phyloP scores from a whole-genome alignment of 2,329 filamentous ascomycete genomes.

The Apiospora arundinis region DNA sequence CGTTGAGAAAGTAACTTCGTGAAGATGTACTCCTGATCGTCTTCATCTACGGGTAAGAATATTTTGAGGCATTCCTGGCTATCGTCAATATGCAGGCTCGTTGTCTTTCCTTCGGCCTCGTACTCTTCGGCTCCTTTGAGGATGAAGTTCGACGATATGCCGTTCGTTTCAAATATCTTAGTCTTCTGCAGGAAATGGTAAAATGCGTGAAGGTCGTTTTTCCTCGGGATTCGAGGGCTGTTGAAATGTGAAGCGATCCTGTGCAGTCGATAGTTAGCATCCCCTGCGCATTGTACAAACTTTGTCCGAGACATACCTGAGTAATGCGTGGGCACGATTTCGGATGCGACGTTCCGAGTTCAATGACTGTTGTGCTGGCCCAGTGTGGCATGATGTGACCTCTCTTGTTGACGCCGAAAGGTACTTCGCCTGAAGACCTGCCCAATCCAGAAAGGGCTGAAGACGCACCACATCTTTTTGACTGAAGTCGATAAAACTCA shows the following conservation, averaged over 20 bases:
- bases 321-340: slow-evolving; percentile 38
- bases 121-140: slow-evolving; percentile 37
- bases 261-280: too few species aligned
- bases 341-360: not conserved
- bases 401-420: slow-evolving; percentile 29
- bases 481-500: slow-evolving; percentile 44
- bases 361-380: not conserved
- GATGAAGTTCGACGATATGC: slow-evolving; percentile 37
- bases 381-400: not conserved
- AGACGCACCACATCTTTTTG: slow-evolving; percentile 41
- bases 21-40: slow-evolving; percentile 39
- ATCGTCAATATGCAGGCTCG: slow-evolving; percentile 29
- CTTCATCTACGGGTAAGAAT: slow-evolving; percentile 40
- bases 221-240: slow-evolving; percentile 31
- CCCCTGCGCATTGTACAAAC: too few species aligned
- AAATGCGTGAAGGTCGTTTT: slow-evolving; percentile 24
- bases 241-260: slow-evolving; percentile 39
- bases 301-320: slow-evolving; percentile 37
- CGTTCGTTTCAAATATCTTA: slow-evolving; percentile 38
- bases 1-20: slow-evolving; percentile 33
- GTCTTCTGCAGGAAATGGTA: slow-evolving; percentile 34
- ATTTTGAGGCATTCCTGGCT: slow-evolving; percentile 27
- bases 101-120: slow-evolving; percentile 27
- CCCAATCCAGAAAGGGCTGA: slow-evolving; percentile 43
- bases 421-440: slow-evolving; percentile 37